These are phyloP conservation scores for Tremella yokohamensis DNA, from an alignment of 768 basidiomycete species.

Conservation along the genomic window DNA sequence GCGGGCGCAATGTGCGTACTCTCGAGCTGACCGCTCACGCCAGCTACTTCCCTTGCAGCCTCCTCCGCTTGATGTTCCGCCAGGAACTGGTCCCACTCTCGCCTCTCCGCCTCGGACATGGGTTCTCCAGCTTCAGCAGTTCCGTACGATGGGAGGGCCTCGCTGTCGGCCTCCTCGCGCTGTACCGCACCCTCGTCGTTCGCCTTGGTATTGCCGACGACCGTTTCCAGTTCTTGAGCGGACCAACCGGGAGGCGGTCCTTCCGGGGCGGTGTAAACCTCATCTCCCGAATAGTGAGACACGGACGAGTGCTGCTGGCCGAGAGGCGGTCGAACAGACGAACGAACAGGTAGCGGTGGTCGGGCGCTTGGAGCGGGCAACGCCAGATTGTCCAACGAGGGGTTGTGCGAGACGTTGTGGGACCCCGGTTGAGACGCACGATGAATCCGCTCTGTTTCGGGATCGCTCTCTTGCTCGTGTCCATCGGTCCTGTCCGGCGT, in stretches of 20 bases:
- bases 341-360: not conserved
- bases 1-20: not conserved
- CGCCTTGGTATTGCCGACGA: not conserved
- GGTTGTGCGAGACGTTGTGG: conserved; percentile 1
- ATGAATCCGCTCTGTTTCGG: conserved; percentile 28
- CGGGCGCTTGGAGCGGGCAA: not conserved
- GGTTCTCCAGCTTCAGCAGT: conserved; percentile 15
- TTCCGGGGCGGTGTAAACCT: not conserved
- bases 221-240: too few relatives aligned
- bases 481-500: conserved; percentile 40
- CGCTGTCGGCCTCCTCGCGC: not conserved
- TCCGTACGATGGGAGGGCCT: conserved; percentile 10
- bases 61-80: conserved; percentile 17
- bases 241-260: not conserved
- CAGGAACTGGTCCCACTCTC: conserved; percentile 37
- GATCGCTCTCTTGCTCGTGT: conserved; percentile 31
- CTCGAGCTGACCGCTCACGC: not conserved
- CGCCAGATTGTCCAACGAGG: conserved; percentile 2
- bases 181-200: not conserved
- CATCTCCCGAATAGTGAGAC: conserved; percentile 24
- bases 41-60: conserved; percentile 1
- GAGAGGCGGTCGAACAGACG: conserved; percentile 11
- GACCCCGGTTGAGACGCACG: conserved; percentile 12
- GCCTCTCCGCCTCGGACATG: conserved; percentile 35
- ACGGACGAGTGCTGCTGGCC: conserved; percentile 16